Percentiles rank a stretch among this genome's conserved stretches.
These are phyloP conservation scores for Atractiella rhizophila DNA, from an alignment of 768 basidiomycete species.

Conservation along the genomic window DNA sequence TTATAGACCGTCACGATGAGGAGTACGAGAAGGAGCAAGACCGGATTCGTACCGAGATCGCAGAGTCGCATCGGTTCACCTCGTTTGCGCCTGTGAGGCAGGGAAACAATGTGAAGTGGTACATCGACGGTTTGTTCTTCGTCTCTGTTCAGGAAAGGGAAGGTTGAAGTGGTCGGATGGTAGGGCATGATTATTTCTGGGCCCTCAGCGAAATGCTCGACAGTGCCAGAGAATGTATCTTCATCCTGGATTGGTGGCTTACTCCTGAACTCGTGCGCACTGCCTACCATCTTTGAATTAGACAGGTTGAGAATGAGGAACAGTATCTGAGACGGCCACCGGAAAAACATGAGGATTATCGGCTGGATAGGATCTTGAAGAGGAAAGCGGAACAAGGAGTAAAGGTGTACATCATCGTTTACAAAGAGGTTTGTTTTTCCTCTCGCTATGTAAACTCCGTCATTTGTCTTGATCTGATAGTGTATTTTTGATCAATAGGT, in stretches of 20 bases:
- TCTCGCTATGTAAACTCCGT: slow-evolving; percentile 31
- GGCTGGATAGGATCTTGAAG: slow-evolving; percentile 59
- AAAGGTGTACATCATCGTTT: slow-evolving; percentile 68
- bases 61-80: slow-evolving; percentile 50
- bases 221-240: slow-evolving; percentile 43
- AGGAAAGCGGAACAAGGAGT: slow-evolving; percentile 82
- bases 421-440: slow-evolving; percentile 90
- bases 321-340: slow-evolving; percentile 43
- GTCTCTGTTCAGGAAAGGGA: not conserved
- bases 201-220: slow-evolving; percentile 44
- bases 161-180: slow-evolving; percentile 38
- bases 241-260: slow-evolving; percentile 39
- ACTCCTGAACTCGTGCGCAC: slow-evolving; percentile 28
- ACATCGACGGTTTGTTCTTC: slow-evolving; percentile 8
- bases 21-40: slow-evolving; percentile 33
- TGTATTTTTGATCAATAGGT: slow-evolving; percentile 90
- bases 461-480: slow-evolving; percentile 50
- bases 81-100: slow-evolving; percentile 53
- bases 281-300: not conserved
- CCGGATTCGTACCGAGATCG: slow-evolving; percentile 41
- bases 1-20: slow-evolving; percentile 34
- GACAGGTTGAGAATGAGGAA: not conserved
- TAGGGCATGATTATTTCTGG: slow-evolving; percentile 93
- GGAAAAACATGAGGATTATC: slow-evolving; percentile 57
- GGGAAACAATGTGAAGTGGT: slow-evolving; percentile 64